Evolutionary conservation across 2,329 filamentous ascomycete species (phyloP), one percentile per base, ranked within the genome.

Genomic region (Pestalotiopsis sp.): DNA sequence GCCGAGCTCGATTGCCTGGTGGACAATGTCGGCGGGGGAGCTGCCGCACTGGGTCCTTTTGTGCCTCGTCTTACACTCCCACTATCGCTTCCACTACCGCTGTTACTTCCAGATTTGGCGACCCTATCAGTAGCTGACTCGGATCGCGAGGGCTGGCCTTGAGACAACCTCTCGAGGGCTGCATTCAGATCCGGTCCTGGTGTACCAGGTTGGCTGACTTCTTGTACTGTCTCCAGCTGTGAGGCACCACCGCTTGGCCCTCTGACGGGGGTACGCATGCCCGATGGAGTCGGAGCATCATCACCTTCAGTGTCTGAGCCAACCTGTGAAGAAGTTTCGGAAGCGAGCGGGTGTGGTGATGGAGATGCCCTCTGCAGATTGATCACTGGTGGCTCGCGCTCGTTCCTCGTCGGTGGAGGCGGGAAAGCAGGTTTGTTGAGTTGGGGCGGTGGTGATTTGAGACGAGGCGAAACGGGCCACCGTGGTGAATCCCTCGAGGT

Each of bases 211-310:
- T 94, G 88, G 81, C 94, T 96, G 67, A 92, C 91, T 84, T 98
- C 95, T 78, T 97, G 92, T 17, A 98, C 95, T 0, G 96, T 98
- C 81, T 97, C 95, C 68, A 98, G 83, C 62, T 89, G 89, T 63
- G 91, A 86, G 45, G 84, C 87, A 65, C 86, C 87, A 68, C 85
- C 87, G 76, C 85, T 89, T 66, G 86, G 84, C 69, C 86, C 88
- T 72, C 90, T 86, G 41, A 84, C 86, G 25, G 90, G 89, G 20
- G 90, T 89, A 77, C 86, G 83, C 81, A 88, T 83, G 64, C 89
- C 89, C 23, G 87, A 81, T 59, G 81, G 80, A n/a, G 83, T 79
- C 12, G 77, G 56, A n/a, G 61, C 66, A 23, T 68, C 88, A 72
- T 89, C 88, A 67, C 79, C 80, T 71, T 90, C 87, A 72, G 81